Percentiles rank a stretch among this genome's conserved stretches.
phyloP scores from a whole-genome alignment of 1,284 basidiomycete species.

The Moesziomyces antarcticus region DNA sequence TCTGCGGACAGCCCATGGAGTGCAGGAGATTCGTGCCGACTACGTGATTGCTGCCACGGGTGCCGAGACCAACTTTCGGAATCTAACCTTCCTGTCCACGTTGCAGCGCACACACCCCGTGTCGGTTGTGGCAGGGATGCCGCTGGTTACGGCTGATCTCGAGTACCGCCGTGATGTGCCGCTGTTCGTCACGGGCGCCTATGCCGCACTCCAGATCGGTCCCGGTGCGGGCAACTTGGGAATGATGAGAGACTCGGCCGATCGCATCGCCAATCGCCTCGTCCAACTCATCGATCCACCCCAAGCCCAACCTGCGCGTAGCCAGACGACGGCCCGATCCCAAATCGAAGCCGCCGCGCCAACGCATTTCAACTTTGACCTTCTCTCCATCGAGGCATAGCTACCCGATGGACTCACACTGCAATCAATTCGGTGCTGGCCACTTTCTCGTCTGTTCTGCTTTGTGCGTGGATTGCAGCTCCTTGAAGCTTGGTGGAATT shows the following conservation, averaged over 20 bases:
- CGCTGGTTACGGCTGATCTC: slow-evolving; percentile 64
- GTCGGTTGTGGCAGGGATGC: slow-evolving; percentile 62
- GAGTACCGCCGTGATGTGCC: slow-evolving; percentile 62
- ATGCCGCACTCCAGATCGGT: slow-evolving; percentile 63
- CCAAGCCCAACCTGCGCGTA: background rate
- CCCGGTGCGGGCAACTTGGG: slow-evolving; percentile 68
- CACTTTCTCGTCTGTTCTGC: too few species aligned
- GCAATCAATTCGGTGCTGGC: background rate
- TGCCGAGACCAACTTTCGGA: slow-evolving; percentile 45
- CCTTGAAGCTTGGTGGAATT: too few species aligned
- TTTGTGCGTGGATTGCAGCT: too few species aligned
- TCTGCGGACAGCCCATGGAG: slow-evolving; percentile 7
- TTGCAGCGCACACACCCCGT: slow-evolving; percentile 50
- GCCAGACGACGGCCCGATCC: slow-evolving; percentile 5
- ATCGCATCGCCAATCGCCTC: slow-evolving; percentile 64
- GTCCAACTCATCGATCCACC: slow-evolving; percentile 16
- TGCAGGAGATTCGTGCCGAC: slow-evolving; percentile 20
- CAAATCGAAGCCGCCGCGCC: too few species aligned
- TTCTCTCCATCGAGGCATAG: slow-evolving; percentile 38
- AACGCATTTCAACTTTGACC: slow-evolving; percentile 40
- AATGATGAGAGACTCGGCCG: slow-evolving; percentile 67
- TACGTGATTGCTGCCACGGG: slow-evolving; percentile 66
- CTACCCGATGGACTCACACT: background rate
- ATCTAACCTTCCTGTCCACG: slow-evolving; percentile 54
- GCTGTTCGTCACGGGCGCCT: slow-evolving; percentile 66